phyloP scores from a whole-genome alignment of 805 yeast species.

The Candida maesae region DNA sequence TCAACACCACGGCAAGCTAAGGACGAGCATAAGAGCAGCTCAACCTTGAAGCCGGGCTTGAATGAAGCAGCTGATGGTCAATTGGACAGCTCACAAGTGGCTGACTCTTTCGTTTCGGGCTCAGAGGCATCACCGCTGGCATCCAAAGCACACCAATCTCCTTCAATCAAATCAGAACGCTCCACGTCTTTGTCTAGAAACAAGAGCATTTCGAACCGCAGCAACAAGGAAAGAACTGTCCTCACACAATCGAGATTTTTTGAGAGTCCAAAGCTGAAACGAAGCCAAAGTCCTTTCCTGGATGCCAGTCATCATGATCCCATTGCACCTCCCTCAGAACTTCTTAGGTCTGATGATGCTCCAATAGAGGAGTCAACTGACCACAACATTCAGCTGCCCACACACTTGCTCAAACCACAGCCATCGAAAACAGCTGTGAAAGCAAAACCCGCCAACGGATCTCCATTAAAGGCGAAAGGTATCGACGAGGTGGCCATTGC shows the following conservation, averaged over 20 bases:
- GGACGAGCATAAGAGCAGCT: constrained; percentile 2
- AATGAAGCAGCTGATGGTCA: too few species aligned
- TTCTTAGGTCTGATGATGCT: constrained; percentile 17
- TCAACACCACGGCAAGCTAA: too few species aligned
- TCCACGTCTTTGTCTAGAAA: constrained; percentile 7
- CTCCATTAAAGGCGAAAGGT: neutral
- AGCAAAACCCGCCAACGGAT: too few species aligned
- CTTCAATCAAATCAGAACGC: constrained; percentile 7
- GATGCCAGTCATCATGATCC: constrained; percentile 20
- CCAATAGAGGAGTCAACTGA: constrained; percentile 30
- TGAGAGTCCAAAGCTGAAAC: constrained; percentile 16
- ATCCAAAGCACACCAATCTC: constrained; percentile 9
- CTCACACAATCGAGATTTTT: constrained; percentile 19
- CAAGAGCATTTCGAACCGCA: constrained; percentile 5
- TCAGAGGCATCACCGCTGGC: constrained; percentile 14
- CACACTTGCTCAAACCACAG: neutral
- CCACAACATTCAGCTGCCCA: constrained; percentile 19
- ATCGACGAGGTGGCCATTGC: neutral
- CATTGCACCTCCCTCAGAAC: too few species aligned
- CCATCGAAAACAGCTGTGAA: neutral
- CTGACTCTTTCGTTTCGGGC: constrained; percentile 7
- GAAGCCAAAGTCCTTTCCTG: constrained; percentile 27
- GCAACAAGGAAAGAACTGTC: constrained; percentile 15
- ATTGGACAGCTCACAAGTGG: neutral
- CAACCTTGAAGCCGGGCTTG: constrained; percentile 9